Percentiles rank a stretch among this genome's conserved stretches.
Conservation (phyloP, 257 asterid genomes). For the Fraxinus anomala region DNA sequence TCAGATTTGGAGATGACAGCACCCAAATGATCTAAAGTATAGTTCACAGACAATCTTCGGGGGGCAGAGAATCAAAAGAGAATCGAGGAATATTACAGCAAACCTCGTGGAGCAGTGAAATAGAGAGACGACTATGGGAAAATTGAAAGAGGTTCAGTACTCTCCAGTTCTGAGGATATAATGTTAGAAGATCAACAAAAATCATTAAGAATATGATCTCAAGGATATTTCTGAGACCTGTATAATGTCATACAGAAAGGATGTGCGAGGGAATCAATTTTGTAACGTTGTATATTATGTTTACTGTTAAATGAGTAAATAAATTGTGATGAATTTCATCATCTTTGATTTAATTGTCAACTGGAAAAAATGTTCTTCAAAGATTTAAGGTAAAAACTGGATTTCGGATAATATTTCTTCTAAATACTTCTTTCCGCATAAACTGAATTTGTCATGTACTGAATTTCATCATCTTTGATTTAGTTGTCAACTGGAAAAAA, state of each 20-base stretch:
- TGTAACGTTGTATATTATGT: slow-evolving; percentile 27
- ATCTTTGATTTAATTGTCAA: background rate
- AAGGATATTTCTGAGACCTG: background rate
- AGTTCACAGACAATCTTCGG: background rate
- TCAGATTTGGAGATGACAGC: slow-evolving; percentile 39
- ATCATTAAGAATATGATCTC: slow-evolving; percentile 16
- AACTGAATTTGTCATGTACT: no score
- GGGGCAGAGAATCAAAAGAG: background rate
- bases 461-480: background rate
- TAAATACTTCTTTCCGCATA: no score
- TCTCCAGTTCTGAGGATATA: background rate
- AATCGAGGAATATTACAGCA: slow-evolving; percentile 10
- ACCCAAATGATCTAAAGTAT: slow-evolving; percentile 36
- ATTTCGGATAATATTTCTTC: background rate
- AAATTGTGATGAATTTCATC: background rate
- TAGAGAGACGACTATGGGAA: background rate
- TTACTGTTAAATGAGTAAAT: background rate
- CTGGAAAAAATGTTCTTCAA: background rate
- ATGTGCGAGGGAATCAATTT: slow-evolving; percentile 26
- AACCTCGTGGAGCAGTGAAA: background rate
- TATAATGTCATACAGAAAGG: slow-evolving; percentile 1
- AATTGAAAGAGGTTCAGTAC: background rate
- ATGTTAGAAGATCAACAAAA: background rate
- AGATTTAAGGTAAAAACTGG: background rate
- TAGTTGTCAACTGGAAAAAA: background rate